These are phyloP conservation scores for Letharia columbiana DNA, from an alignment of 495 filamentous ascomycete species.

Conservation along the genomic window DNA sequence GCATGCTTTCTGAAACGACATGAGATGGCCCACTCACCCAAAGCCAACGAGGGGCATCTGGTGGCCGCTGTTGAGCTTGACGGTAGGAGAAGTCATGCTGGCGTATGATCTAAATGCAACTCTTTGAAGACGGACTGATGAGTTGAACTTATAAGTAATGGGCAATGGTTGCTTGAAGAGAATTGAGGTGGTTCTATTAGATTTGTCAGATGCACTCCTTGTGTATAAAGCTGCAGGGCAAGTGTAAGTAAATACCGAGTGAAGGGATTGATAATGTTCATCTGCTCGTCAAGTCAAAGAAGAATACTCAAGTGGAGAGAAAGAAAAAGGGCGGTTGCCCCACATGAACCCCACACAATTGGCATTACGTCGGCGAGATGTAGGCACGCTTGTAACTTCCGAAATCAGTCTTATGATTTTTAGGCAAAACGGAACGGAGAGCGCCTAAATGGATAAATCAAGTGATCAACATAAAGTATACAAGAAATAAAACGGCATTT, in stretches of 20 bases:
- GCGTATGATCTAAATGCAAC: slow-evolving; percentile 26
- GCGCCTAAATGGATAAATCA: slow-evolving; percentile 3
- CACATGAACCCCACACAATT: not conserved
- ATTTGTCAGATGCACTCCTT: not conserved
- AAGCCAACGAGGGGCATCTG: slow-evolving; percentile 84
- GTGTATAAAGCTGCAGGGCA: too few relatives aligned
- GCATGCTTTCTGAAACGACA: not conserved
- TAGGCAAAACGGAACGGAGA: not conserved
- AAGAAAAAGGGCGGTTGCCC: not conserved
- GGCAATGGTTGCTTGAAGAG: slow-evolving; percentile 3
- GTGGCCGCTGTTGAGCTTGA: slow-evolving; percentile 74
- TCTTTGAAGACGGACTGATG: not conserved
- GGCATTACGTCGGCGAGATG: not conserved
- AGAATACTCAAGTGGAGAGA: too few relatives aligned
- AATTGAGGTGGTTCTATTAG: slow-evolving; percentile 12
- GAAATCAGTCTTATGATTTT: not conserved
- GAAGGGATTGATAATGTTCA: slow-evolving; percentile 14
- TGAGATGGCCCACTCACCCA: slow-evolving; percentile 27
- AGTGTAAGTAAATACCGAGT: slow-evolving; percentile 2
- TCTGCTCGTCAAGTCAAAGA: not conserved
- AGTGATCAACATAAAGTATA: not conserved
- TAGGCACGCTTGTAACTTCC: not conserved
- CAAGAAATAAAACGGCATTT: not conserved
- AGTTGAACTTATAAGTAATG: not conserved
- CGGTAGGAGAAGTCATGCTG: slow-evolving; percentile 39